Conservation (phyloP, 306 rosid genomes). For the Cucumis cinereus region DNA sequence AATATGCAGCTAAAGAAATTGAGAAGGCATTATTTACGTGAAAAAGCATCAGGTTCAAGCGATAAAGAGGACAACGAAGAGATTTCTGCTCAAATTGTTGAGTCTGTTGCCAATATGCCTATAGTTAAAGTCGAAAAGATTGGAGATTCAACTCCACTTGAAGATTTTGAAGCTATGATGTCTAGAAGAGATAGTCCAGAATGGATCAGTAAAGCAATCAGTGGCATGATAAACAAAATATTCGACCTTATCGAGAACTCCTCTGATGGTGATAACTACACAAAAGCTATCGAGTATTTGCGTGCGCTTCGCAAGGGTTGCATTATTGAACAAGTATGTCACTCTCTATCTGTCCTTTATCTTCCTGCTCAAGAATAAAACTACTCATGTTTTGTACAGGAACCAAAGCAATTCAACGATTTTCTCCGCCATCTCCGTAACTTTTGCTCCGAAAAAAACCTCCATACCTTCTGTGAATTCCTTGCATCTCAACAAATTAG, state of each 20-base stretch:
- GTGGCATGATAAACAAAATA: slow-evolving; percentile 52
- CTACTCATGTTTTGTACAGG: slow-evolving; percentile 26
- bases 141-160: slow-evolving; percentile 51
- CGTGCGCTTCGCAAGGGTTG: slow-evolving; percentile 77
- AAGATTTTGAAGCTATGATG: slow-evolving; percentile 82
- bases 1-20: slow-evolving; percentile 44
- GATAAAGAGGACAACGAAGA: slow-evolving; percentile 29
- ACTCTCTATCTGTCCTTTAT: not conserved
- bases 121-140: slow-evolving; percentile 38
- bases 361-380: not conserved
- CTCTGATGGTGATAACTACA: slow-evolving; percentile 46
- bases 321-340: slow-evolving; percentile 61
- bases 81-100: slow-evolving; percentile 24
- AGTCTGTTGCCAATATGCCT: slow-evolving; percentile 18
- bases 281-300: slow-evolving; percentile 50
- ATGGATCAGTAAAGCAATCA: slow-evolving; percentile 66
- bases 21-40: slow-evolving; percentile 28
- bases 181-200: slow-evolving; percentile 56
- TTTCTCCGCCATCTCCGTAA: slow-evolving; percentile 43
- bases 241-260: slow-evolving; percentile 54
- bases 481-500: slow-evolving; percentile 48
- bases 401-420: slow-evolving; percentile 78
- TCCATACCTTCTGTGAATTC: slow-evolving; percentile 40
- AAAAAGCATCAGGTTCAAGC: slow-evolving; percentile 18
- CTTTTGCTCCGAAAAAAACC: slow-evolving; percentile 43